Evolutionary conservation across 202 grass and related monocot species (phyloP), one percentile per base, ranked within the genome.

Genomic region (Setaria viridis): DNA sequence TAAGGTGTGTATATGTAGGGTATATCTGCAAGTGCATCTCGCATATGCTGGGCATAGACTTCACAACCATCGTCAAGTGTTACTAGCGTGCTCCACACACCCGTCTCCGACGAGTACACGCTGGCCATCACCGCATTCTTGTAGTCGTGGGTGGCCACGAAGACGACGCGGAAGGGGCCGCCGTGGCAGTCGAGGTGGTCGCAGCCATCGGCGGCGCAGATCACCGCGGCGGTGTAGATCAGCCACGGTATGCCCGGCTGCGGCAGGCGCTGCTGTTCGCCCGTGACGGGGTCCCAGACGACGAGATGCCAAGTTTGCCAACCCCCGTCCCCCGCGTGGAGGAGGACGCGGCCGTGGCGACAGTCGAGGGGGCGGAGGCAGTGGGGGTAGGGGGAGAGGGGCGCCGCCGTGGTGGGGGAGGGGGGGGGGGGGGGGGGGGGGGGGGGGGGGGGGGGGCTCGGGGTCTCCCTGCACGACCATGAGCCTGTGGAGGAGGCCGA

Each of bases 201-300:
- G 7, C 70, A 72, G 2, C 70, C 21, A 5, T 13, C 45, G 21
- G 5, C 46, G 29, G 12, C 43, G n/a, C 68, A 71, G n/a, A 50
- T 1, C 21, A 72, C 70, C 0, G 46, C 70, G 21, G 12, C 70
- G 1, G 37, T 14, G 74, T 77, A 77, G 74, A 77, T 60, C 20
- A 43, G 1, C 55, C 35, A 59, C 0, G 3, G 1, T 12, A 77
- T 16, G 20, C 1, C 49, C 6, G 56, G 11, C 20, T 25, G 10
- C 3, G 17, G 51, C 17, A 76, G 10, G 42, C 11, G 0, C 2
- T 32, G 70, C 6, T 0, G 2, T 6, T 49, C 43, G 11, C 72
- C 72, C 7, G 48, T 55, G 32, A 74, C 17, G 51, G 72, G 72
- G 51, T 76, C 17, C 72, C 72, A 76, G 50, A 75, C 49, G 72